Evolutionary conservation across 306 rosid genomes (phyloP).

Genomic region (Rosa rugosa): DNA sequence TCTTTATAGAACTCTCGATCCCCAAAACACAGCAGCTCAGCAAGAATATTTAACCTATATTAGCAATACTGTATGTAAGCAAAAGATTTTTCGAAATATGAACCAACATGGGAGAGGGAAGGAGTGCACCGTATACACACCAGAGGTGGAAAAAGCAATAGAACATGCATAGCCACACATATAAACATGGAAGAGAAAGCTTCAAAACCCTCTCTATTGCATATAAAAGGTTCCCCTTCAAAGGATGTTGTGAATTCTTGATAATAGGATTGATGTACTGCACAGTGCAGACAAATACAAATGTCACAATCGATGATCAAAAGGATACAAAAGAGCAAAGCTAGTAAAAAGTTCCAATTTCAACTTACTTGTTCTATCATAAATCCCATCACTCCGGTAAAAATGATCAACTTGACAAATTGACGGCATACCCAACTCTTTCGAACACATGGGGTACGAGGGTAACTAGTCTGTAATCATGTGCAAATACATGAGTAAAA

Average conservation of each 20-base stretch:
- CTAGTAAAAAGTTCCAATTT: constrained; percentile 9
- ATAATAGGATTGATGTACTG: constrained; percentile 97
- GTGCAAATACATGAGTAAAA: constrained; percentile 1
- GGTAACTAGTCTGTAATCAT: constrained; percentile 72
- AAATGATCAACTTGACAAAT: constrained; percentile 76
- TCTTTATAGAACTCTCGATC: constrained; percentile 96
- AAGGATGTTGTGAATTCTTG: constrained; percentile 90
- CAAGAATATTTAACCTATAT: constrained; percentile 93
- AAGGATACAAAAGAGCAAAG: constrained; percentile 17
- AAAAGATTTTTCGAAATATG: constrained; percentile 21
- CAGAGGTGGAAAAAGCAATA: constrained; percentile 97
- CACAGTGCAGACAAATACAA: constrained; percentile 29
- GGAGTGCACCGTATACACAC: constrained; percentile 35
- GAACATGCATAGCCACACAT: constrained; percentile 99
- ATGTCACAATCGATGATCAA: constrained; percentile 25
- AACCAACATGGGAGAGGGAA: neutral
- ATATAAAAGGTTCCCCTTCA: constrained; percentile 80
- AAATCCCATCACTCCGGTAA: constrained; percentile 97
- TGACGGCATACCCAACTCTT: constrained; percentile 94
- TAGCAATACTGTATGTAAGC: constrained; percentile 26
- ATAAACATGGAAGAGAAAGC: constrained; percentile 96
- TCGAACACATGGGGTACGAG: constrained; percentile 70
- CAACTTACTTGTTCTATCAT: constrained; percentile 85
- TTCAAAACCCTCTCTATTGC: constrained; percentile 90
- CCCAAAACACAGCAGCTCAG: constrained; percentile 95